phyloP scores from a whole-genome alignment of 345 rosid genomes.

The Camelina sativa region DNA sequence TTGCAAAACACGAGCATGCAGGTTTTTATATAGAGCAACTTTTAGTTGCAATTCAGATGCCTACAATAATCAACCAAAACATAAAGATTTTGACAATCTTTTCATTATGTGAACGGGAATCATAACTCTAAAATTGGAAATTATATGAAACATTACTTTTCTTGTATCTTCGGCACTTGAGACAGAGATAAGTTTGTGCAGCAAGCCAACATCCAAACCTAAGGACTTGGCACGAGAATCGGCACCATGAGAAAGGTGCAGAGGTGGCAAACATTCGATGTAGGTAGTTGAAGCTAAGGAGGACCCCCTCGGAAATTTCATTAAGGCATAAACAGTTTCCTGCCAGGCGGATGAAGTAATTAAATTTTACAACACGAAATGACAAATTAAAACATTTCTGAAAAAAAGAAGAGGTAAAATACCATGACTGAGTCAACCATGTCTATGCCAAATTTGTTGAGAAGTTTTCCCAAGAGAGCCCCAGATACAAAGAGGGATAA shows the following conservation, averaged over 20 bases:
- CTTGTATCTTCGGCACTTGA: conserved; percentile 48
- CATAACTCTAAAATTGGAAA: neutral
- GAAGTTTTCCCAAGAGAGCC: conserved; percentile 50
- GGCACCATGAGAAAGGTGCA: conserved; percentile 46
- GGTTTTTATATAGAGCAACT: conserved; percentile 59
- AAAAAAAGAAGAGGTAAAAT: conserved; percentile 31
- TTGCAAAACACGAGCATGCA: conserved; percentile 67
- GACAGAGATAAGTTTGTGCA: conserved; percentile 67
- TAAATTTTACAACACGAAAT: conserved; percentile 18
- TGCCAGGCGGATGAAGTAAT: conserved; percentile 48
- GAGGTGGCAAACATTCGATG: conserved; percentile 40
- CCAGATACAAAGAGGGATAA: conserved; percentile 65
- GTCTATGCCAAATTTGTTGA: conserved; percentile 51
- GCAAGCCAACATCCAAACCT: conserved; percentile 53
- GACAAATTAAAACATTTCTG: conserved; percentile 14
- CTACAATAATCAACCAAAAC: conserved; percentile 44
- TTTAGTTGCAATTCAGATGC: conserved; percentile 60
- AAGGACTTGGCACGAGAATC: conserved; percentile 52
- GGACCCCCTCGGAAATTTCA: conserved; percentile 77
- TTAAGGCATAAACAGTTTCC: conserved; percentile 72
- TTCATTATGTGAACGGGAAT: neutral
- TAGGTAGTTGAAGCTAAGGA: conserved; percentile 41
- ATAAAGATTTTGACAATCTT: conserved; percentile 12
- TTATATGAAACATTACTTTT: conserved; percentile 50
- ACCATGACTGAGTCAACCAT: conserved; percentile 67